Conservation (phyloP, 129 eudicot genomes). For the Centrapalus pauciflorus region DNA sequence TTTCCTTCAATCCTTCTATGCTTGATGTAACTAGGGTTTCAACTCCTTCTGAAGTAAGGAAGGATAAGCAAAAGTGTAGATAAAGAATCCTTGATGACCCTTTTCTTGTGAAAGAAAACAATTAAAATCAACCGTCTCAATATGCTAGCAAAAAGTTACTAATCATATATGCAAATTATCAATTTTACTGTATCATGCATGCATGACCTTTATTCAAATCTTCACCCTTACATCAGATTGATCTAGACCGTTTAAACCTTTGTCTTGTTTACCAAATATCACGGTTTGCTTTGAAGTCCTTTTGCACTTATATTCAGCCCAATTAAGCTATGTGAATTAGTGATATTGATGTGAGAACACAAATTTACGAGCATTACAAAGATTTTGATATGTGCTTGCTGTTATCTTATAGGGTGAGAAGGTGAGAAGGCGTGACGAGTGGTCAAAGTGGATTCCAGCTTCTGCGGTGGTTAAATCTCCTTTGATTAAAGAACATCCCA, state of each 20-base stretch:
- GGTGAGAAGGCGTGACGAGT: constrained; percentile 73
- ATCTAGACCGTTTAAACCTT: not conserved
- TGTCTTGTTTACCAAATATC: not conserved
- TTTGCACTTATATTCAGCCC: not conserved
- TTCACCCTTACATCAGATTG: not conserved
- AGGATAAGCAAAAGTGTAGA: no score
- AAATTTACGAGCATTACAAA: not conserved
- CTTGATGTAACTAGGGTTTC: no score
- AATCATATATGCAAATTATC: not conserved
- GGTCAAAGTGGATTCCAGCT: constrained; percentile 84
- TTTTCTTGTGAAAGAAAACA: no score
- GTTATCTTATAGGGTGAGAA: constrained; percentile 47
- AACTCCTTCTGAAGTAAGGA: no score
- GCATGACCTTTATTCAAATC: not conserved
- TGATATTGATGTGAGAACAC: not conserved
- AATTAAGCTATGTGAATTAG: not conserved
- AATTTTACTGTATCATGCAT: not conserved
- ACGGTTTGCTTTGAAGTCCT: not conserved
- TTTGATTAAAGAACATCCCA: not conserved
- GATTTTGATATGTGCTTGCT: not conserved
- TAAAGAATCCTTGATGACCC: no score
- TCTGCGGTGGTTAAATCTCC: constrained; percentile 33
- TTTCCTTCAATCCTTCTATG: no score
- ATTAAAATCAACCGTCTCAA: no score
- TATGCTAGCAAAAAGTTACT: not conserved